These are phyloP conservation scores for Heliocybe sulcata DNA, from an alignment of 1,284 basidiomycete species.

Conservation along the genomic window DNA sequence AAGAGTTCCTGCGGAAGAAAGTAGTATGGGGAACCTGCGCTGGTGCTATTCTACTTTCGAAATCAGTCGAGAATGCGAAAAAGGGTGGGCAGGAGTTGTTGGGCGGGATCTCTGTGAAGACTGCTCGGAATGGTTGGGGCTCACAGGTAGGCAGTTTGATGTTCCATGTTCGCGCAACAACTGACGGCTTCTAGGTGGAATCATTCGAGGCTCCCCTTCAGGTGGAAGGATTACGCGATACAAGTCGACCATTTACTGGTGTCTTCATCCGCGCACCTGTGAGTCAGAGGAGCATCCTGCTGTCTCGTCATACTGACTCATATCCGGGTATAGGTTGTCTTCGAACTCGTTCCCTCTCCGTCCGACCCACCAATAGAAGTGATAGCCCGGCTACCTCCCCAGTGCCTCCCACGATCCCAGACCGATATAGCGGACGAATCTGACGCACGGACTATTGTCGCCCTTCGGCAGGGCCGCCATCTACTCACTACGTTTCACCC, in stretches of 20 bases:
- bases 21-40: constrained; percentile 97
- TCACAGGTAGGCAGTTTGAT: constrained; percentile 48
- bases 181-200: constrained; percentile 54
- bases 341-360: constrained; percentile 36
- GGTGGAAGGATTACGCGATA: constrained; percentile 57
- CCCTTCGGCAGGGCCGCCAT: constrained; percentile 79
- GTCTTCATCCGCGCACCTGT: constrained; percentile 96
- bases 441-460: constrained; percentile 72
- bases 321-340: constrained; percentile 44
- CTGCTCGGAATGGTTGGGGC: constrained; percentile 89
- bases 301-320: constrained; percentile 7
- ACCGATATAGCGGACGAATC: constrained; percentile 30
- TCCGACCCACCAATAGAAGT: constrained; percentile 50
- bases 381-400: constrained; percentile 67
- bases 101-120: constrained; percentile 75
- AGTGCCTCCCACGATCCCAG: constrained; percentile 43
- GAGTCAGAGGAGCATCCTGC: constrained; percentile 22
- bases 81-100: constrained; percentile 85
- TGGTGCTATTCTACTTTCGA: constrained; percentile 87
- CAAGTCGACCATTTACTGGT: constrained; percentile 68
- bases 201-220: constrained; percentile 81
- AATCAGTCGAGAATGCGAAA: constrained; percentile 71
- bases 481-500: constrained; percentile 94
- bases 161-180: neutral
- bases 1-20: constrained; percentile 58